Base-by-base conservation (phyloP, 2,329 filamentous ascomycete genomes). In the Scedosporium apiospermum region DNA sequence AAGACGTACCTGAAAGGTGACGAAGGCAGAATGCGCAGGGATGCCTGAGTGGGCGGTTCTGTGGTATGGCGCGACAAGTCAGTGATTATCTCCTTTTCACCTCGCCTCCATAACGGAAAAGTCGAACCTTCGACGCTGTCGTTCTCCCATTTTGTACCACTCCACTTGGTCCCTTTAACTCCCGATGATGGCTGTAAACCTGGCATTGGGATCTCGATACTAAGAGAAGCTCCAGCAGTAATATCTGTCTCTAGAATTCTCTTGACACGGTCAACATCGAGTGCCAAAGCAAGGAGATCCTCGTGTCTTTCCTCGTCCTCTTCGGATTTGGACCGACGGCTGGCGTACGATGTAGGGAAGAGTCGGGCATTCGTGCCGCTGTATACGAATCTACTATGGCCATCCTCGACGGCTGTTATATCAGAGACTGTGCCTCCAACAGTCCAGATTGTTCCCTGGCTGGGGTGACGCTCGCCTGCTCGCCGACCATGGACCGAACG, bases 251-350 rank as follows among this genome's bases (percentile, higher is more conserved):
- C 80, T 34, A 96, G 78, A 14, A 96, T 77, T 65, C 85, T 84
- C 27, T 82, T 79, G 34, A 83, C 79, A 57, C 85, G 86, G 70
- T 96, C 87, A 64, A 98, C 81, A n/a, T 90, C 83, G 60, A 98
- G 79, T 2, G 95, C 95, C 16, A 88, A 78, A 7, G 93, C 92
- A 62, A 99, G 76, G 30, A 91, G 85, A 49, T 83, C 82, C 68
- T 89, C 85, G 70, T 96, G 89, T 61, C 83, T 85, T 63, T 88
- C 84, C 12, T 81, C 76, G 49, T 91, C 85, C 44, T 89, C 84
- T 44, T 84, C 80, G 1, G 78, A 71, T 57, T 73, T 78, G 5
- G 75, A 71, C 21, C 72, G 73, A 0, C 71, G 64, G 5, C 71
- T 71, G 0, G 76, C 73, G 62, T 85, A 85, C 0, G 77, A 74